A percentile compares a stretch with the other conserved stretches of the same genome.
phyloP scores from a whole-genome alignment of 805 yeast genomes.

The Teunomyces aglyptinius region DNA sequence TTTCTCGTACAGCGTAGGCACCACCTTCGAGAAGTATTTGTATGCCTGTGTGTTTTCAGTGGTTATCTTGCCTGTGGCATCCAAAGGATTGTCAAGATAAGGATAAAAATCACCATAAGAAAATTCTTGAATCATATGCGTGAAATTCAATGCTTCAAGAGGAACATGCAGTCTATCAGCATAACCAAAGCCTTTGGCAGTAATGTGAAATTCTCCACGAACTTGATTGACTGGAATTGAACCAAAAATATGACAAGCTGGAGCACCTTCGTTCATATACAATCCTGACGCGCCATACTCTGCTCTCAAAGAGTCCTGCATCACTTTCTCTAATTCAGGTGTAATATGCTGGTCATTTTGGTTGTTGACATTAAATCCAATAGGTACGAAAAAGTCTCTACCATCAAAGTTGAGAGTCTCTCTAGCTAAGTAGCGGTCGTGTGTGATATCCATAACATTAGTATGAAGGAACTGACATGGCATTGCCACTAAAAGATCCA shows the following conservation, averaged over 20 bases:
- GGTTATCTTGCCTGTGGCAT: slow-evolving; percentile 62
- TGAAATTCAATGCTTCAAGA: slow-evolving; percentile 59
- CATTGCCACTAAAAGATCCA: slow-evolving; percentile 79
- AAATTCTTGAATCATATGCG: slow-evolving; percentile 82
- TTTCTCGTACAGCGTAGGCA: slow-evolving; percentile 75
- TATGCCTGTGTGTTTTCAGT: slow-evolving; percentile 48
- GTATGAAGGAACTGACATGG: slow-evolving; percentile 78
- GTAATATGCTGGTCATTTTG: slow-evolving; percentile 47
- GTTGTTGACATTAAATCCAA: slow-evolving; percentile 43
- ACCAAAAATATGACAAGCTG: slow-evolving; percentile 87
- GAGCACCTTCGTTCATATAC: slow-evolving; percentile 51
- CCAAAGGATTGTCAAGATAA: slow-evolving; percentile 82
- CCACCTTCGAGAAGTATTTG: slow-evolving; percentile 72
- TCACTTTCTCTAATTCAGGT: slow-evolving; percentile 65
- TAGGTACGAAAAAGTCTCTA: slow-evolving; percentile 54
- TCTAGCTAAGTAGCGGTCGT: slow-evolving; percentile 74
- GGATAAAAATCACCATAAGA: slow-evolving; percentile 93
- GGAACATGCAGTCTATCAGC: slow-evolving; percentile 47
- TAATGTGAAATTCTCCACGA: slow-evolving; percentile 79
- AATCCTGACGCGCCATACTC: slow-evolving; percentile 50
- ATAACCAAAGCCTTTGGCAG: slow-evolving; percentile 72
- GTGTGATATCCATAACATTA: slow-evolving; percentile 72
- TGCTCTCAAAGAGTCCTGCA: slow-evolving; percentile 65
- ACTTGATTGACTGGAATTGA: slow-evolving; percentile 82
- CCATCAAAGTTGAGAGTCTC: slow-evolving; percentile 75